Evolutionary conservation across 2,329 filamentous ascomycete species (phyloP).

Genomic region (Fusarium sambucinum): DNA sequence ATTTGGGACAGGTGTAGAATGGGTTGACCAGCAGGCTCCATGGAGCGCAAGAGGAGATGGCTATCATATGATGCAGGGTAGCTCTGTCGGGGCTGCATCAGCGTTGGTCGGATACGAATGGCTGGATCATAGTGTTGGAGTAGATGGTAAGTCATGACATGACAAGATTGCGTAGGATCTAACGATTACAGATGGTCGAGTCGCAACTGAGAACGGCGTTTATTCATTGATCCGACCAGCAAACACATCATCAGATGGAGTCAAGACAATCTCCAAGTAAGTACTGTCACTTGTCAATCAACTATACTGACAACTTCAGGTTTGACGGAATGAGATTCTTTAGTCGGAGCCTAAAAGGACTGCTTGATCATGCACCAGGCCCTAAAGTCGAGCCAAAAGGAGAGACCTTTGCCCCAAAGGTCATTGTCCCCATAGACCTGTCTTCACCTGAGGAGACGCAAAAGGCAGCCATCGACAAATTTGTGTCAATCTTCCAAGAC

Average conservation of each 20-base stretch:
- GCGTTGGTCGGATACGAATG: conserved; percentile 57
- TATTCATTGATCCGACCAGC: conserved; percentile 49
- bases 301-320: conserved; percentile 16
- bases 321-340: conserved; percentile 43
- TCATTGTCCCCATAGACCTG: conserved; percentile 49
- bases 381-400: not conserved
- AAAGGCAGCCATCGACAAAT: conserved; percentile 29
- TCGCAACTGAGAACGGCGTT: conserved; percentile 45
- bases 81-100: conserved; percentile 55
- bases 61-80: conserved; percentile 54
- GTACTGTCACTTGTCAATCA: not conserved
- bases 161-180: not conserved
- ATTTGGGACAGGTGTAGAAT: conserved; percentile 59
- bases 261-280: conserved; percentile 34
- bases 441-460: conserved; percentile 12
- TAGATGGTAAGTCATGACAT: conserved; percentile 52
- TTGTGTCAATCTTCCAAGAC: conserved; percentile 47
- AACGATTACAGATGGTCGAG: conserved; percentile 41
- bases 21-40: conserved; percentile 56
- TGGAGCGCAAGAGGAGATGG: conserved; percentile 63
- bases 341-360: conserved; percentile 44
- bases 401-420: conserved; percentile 17
- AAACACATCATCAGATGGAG: conserved; percentile 27
- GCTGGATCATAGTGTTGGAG: conserved; percentile 54
- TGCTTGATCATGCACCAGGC: conserved; percentile 39